phyloP scores from a whole-genome alignment of 441 rosid genomes.

The Bruguiera hainesii region DNA sequence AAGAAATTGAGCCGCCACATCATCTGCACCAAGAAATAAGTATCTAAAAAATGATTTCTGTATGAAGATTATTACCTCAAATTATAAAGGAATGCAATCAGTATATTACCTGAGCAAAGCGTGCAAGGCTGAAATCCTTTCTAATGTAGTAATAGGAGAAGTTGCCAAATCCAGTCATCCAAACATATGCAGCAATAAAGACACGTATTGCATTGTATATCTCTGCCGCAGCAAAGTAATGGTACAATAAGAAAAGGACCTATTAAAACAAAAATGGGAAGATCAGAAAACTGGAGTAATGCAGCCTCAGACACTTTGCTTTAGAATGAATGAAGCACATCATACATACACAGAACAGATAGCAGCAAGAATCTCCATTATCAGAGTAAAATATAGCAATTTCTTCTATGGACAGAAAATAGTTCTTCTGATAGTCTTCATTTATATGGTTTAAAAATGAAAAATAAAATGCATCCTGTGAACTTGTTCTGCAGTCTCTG shows the following conservation, averaged over 20 bases:
- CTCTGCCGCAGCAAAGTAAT: conserved; percentile 96
- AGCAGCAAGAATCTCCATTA: too few relatives aligned
- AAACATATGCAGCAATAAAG: conserved; percentile 96
- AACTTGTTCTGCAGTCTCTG: too few relatives aligned
- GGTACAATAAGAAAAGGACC: conserved; percentile 95
- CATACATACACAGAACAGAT: too few relatives aligned
- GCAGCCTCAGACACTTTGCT: not conserved
- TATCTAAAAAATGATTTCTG: not conserved
- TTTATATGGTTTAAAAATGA: too few relatives aligned
- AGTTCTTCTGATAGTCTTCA: too few relatives aligned
- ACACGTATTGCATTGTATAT: conserved; percentile 92
- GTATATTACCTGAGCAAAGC: conserved; percentile 75
- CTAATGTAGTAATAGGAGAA: conserved; percentile 93
- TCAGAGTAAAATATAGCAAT: too few relatives aligned
- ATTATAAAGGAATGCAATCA: conserved; percentile 10
- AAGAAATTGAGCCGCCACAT: conserved; percentile 99
- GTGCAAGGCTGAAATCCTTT: conserved; percentile 92
- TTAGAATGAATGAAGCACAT: not conserved
- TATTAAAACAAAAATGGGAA: conserved; percentile 30
- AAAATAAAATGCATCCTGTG: too few relatives aligned
- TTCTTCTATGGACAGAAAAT: too few relatives aligned
- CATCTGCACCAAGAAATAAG: conserved; percentile 63
- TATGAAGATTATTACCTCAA: not conserved
- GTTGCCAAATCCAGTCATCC: conserved; percentile 99
- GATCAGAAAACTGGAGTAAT: not conserved